phyloP scores from a whole-genome alignment of 805 yeast species.

The Teunomyces cretensis region DNA sequence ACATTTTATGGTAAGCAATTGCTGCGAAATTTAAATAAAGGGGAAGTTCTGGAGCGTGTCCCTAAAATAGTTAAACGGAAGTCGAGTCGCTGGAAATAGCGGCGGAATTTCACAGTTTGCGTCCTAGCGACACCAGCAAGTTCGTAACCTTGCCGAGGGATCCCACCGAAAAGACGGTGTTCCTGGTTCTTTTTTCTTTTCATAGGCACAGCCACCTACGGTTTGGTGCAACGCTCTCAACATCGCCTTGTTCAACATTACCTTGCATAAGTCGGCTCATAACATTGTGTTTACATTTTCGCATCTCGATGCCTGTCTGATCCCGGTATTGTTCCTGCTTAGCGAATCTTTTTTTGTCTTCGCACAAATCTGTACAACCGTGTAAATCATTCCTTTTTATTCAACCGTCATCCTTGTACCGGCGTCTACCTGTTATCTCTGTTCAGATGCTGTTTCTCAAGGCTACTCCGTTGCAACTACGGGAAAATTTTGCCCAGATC shows the following conservation, averaged over 20 bases:
- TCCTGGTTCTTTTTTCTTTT: no score
- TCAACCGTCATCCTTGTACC: not conserved
- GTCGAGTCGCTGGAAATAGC: no score
- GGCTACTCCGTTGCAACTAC: constrained; percentile 6
- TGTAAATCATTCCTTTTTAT: no score
- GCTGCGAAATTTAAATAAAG: not conserved
- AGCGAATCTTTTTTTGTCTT: not conserved
- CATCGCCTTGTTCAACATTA: no score
- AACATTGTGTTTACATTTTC: not conserved
- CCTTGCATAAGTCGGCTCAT: not conserved
- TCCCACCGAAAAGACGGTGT: no score
- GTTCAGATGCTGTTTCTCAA: constrained; percentile 9
- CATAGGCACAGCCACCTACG: no score
- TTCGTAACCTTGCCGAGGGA: no score
- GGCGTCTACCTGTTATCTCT: not conserved
- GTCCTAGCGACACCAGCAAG: no score
- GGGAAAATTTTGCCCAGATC: constrained; percentile 12
- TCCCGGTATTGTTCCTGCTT: not conserved
- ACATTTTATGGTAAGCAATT: not conserved
- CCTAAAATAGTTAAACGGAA: no score
- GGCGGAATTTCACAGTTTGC: no score
- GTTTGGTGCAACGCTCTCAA: no score
- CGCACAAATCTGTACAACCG: not conserved
- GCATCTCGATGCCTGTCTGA: not conserved
- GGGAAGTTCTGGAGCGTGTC: not conserved